Conservation (phyloP, 2,329 filamentous ascomycete species). For the Drechslerella coelobrocha region DNA sequence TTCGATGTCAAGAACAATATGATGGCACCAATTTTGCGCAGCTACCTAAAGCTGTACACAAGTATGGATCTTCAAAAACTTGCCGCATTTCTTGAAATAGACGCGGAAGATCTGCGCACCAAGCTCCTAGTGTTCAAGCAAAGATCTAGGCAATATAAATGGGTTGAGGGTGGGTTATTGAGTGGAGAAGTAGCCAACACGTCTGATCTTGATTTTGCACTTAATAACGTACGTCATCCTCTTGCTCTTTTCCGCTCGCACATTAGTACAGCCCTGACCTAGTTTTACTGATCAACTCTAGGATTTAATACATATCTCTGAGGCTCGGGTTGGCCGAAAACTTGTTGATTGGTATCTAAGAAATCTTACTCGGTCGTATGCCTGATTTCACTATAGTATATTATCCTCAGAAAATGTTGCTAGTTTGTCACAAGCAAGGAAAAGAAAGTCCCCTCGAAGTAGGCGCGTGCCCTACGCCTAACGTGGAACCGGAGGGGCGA, state of each 20-base stretch:
- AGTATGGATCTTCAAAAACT: constrained; percentile 99
- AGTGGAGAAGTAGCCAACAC: constrained; percentile 93
- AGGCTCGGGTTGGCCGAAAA: constrained; percentile 96
- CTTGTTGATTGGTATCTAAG: constrained; percentile 99
- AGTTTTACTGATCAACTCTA: constrained; percentile 57
- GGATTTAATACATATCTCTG: constrained; percentile 98
- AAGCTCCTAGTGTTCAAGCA: constrained; percentile 99
- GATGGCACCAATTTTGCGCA: constrained; percentile 89
- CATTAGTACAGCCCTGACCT: neutral
- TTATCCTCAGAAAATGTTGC: neutral
- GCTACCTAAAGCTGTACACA: constrained; percentile 97
- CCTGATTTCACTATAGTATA: neutral
- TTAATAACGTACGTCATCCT: constrained; percentile 79
- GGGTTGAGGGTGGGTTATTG: constrained; percentile 85
- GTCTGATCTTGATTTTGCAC: constrained; percentile 94
- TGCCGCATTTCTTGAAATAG: constrained; percentile 93
- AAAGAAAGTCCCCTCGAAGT: too few relatives aligned
- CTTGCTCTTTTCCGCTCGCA: constrained; percentile 52
- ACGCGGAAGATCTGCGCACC: constrained; percentile 91
- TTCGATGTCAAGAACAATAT: constrained; percentile 99
- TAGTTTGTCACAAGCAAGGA: neutral
- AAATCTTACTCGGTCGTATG: constrained; percentile 90
- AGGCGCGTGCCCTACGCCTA: too few relatives aligned
- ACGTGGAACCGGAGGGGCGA: too few relatives aligned
- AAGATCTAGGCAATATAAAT: constrained; percentile 93